Evolutionary conservation across 2,329 filamentous ascomycete species (phyloP).

Genomic region (Fusarium cyanostomum): DNA sequence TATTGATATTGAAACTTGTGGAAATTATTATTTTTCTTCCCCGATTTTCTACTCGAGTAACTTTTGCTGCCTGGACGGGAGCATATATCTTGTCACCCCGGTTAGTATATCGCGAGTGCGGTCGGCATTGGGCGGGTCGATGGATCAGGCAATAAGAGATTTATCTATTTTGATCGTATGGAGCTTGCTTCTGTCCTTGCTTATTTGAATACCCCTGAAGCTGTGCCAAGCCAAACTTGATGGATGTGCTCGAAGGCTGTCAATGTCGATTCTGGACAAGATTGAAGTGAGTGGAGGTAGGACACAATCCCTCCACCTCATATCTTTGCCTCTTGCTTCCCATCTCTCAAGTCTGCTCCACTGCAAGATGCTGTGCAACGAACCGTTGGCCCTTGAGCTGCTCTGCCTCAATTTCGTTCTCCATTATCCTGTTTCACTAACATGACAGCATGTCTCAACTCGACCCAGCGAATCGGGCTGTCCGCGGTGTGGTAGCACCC

Average conservation of each 20-base stretch:
- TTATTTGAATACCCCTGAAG: no score
- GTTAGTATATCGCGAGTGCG: constrained; percentile 28
- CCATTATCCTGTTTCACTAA: not conserved
- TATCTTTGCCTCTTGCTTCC: not conserved
- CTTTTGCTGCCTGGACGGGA: constrained; percentile 18
- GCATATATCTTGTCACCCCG: constrained; percentile 16
- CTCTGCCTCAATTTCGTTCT: not conserved
- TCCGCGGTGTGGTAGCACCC: constrained; percentile 18
- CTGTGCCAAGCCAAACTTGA: no score
- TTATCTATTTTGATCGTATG: constrained; percentile 17
- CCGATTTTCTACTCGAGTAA: not conserved
- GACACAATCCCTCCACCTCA: not conserved
- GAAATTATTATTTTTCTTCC: not conserved
- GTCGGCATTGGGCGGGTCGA: constrained; percentile 29
- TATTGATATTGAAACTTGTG: not conserved
- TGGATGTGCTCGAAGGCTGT: no score
- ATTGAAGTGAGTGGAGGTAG: no score
- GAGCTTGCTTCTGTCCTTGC: no score
- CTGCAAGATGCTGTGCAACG: constrained; percentile 3
- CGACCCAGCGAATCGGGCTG: constrained; percentile 26
- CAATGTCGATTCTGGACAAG: no score
- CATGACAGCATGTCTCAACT: constrained; percentile 18
- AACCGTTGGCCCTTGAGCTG: not conserved
- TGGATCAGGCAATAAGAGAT: constrained; percentile 24
- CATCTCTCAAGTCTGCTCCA: not conserved